Conservation (phyloP, 805 yeast genomes). For the Diddensiella transvaalensis region DNA sequence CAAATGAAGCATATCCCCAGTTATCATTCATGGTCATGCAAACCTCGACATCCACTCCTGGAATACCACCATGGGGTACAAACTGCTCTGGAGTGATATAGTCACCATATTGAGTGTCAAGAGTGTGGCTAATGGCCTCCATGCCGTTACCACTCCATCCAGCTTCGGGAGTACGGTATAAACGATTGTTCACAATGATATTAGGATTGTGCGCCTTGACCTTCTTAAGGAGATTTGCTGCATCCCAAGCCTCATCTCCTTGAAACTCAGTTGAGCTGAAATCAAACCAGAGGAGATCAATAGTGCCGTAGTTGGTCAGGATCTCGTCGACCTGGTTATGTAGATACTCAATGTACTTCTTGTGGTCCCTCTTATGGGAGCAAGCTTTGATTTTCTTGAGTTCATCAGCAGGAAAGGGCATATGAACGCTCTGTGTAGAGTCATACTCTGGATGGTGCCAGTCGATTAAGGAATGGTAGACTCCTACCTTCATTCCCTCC, state of each 20-base stretch:
- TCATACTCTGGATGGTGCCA: conserved; percentile 22
- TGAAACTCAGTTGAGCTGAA: conserved; percentile 15
- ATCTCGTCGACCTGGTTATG: conserved; percentile 19
- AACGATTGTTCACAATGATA: conserved; percentile 18
- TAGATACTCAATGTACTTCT: conserved; percentile 13
- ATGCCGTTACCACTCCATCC: conserved; percentile 13
- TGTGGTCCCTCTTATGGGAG: conserved; percentile 8
- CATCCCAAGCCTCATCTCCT: conserved; percentile 19
- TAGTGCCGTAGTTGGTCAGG: conserved; percentile 13
- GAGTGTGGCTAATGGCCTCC: conserved; percentile 7
- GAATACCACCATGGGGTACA: conserved; percentile 15
- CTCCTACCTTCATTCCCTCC: conserved; percentile 15
- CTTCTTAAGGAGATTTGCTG: conserved; percentile 7
- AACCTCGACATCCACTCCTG: conserved; percentile 15
- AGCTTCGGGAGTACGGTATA: conserved; percentile 15
- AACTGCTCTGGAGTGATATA: conserved; percentile 20
- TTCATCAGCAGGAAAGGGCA: conserved; percentile 18
- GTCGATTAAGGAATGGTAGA: conserved; percentile 18
- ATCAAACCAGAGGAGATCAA: conserved; percentile 19
- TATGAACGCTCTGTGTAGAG: conserved; percentile 4
- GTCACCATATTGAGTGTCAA: conserved; percentile 18
- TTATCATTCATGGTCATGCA: conserved; percentile 18
- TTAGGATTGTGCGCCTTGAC: conserved; percentile 13
- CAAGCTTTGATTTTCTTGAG: conserved; percentile 3
- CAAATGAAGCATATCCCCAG: conserved; percentile 20